Evolutionary conservation across 441 rosid species (phyloP), one percentile per base, ranked within the genome.

Genomic region (Capsella rubella): DNA sequence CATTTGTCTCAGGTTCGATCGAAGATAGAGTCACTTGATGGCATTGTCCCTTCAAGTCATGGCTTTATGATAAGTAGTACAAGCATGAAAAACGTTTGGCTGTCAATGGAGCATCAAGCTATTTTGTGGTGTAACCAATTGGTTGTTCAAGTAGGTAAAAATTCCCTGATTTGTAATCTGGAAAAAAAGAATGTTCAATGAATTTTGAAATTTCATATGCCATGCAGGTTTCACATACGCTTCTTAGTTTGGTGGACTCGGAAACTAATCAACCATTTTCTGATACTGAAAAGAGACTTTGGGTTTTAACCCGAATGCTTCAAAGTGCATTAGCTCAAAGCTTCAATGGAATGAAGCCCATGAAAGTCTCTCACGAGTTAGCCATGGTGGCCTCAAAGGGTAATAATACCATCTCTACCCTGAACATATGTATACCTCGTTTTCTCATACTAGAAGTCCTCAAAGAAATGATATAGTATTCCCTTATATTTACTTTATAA

Each of bases 71-170:
- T 95, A 72, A 89, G 94, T 75, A 93, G 91, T 83, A 87, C 96
- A 31, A 84, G 95, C 76, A 86, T 90, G 91, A 93, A 85, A 85
- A 95, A 93, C 79, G 99, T 93, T 50, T 95, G 98, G 98, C 77
- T 95, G 70, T 95, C 99, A 21, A 91, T 95, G 99, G 99, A 95
- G 82, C 99, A 95, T 83, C 99, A 93, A 75, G 95, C 96, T 78
- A 95, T 95, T 70, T 70, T 95, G 68, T 95, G 99, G 99, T 95
- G 99, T 81, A 93, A 95, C 83, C 98, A 95, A 82, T 73, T 95
- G 57, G 98, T 91, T 86, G 90, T 93, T 72, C 99, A 93, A 84
- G 99, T 93, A 72, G 85, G 98, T 83, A 49, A 62, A 71, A 50
- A 4, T 8, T 34, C 29, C 46, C 35, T 79, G 28, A 45, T 51